phyloP scores from a whole-genome alignment of 129 eudicot genomes.

The Solidago caesia region DNA sequence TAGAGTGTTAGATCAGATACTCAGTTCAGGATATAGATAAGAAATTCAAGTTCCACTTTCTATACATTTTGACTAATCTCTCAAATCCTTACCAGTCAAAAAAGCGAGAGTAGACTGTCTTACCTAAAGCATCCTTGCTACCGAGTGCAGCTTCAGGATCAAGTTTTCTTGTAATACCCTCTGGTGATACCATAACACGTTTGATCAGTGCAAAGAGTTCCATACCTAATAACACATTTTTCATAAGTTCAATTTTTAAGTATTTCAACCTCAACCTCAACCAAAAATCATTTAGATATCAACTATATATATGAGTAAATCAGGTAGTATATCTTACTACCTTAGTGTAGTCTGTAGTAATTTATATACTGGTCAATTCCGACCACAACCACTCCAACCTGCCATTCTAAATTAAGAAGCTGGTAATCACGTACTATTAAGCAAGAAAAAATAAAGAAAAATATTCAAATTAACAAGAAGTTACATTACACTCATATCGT shows the following conservation, averaged over 20 bases:
- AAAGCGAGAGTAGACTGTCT: slow-evolving; percentile 90
- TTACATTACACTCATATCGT: slow-evolving; percentile 65
- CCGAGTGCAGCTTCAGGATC: slow-evolving; percentile 93
- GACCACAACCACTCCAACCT: slow-evolving; percentile 99
- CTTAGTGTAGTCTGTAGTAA: slow-evolving; percentile 88
- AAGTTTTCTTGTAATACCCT: slow-evolving; percentile 89
- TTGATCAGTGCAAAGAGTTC: slow-evolving; percentile 55
- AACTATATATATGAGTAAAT: background rate
- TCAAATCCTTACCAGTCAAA: slow-evolving; percentile 70
- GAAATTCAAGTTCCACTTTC: background rate
- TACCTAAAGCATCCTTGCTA: slow-evolving; percentile 97
- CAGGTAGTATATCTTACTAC: slow-evolving; percentile 47
- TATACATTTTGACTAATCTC: background rate
- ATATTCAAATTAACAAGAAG: slow-evolving; percentile 16
- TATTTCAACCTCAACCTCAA: slow-evolving; percentile 4
- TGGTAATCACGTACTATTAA: background rate
- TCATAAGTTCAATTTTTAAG: too few relatives aligned
- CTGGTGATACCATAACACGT: slow-evolving; percentile 99
- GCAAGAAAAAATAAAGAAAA: background rate
- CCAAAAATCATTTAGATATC: background rate
- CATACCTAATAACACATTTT: too few relatives aligned
- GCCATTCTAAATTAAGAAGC: slow-evolving; percentile 21
- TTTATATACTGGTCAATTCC: slow-evolving; percentile 80
- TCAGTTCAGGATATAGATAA: slow-evolving; percentile 8
- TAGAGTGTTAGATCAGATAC: too few relatives aligned